phyloP scores from a whole-genome alignment of 208 protist species.

The Acanthamoeba lenticulata region DNA sequence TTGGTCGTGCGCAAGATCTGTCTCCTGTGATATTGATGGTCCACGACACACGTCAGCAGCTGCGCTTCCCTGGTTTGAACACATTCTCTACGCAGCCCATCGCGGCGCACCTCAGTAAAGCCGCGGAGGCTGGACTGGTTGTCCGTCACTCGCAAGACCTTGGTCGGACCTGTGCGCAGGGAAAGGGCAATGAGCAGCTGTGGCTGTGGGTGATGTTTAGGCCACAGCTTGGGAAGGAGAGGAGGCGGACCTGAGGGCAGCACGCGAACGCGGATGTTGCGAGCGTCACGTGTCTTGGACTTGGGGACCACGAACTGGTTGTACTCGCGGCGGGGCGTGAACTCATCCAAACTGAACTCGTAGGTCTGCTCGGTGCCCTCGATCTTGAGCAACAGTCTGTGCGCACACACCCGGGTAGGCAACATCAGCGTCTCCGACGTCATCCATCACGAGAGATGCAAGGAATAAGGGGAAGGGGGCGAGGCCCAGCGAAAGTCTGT shows the following conservation, averaged over 20 bases:
- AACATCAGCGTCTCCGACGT: too few species aligned
- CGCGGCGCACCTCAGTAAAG: neutral
- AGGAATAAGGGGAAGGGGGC: too few species aligned
- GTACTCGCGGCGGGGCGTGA: slow-evolving; percentile 25
- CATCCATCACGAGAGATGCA: neutral
- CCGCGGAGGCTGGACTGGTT: neutral
- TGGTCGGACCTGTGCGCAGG: slow-evolving; percentile 16
- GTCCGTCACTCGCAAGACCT: slow-evolving; percentile 56
- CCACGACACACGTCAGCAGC: neutral
- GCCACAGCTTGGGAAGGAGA: neutral
- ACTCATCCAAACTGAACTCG: slow-evolving; percentile 63
- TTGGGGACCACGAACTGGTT: slow-evolving; percentile 2
- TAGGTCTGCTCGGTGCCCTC: neutral
- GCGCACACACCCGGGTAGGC: too few species aligned
- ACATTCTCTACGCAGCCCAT: neutral
- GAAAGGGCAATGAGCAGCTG: neutral
- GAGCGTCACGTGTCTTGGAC: neutral
- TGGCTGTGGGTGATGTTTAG: too few species aligned
- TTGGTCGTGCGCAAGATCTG: neutral
- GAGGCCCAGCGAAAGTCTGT: neutral
- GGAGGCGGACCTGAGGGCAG: neutral
- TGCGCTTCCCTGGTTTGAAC: neutral
- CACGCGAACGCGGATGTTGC: neutral
- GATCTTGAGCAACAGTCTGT: slow-evolving; percentile 8
- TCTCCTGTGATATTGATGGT: neutral